Conservation (phyloP, 345 rosid species). For the Moricandia arvensis region DNA sequence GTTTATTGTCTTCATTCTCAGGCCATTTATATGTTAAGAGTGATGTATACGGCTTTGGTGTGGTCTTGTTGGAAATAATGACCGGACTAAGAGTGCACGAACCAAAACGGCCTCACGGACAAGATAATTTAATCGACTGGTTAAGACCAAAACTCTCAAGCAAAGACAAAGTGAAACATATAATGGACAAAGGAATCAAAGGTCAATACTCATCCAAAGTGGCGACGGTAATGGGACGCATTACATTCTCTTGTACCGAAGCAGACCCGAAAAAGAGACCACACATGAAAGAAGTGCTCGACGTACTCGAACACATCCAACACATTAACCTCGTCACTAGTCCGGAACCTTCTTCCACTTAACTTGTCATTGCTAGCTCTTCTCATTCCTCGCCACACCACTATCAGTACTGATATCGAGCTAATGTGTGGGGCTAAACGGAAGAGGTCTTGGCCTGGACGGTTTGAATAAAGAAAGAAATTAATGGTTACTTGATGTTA, state of each 20-base stretch:
- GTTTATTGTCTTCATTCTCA: slow-evolving; percentile 20
- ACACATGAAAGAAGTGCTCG: slow-evolving; percentile 57
- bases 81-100: slow-evolving; percentile 60
- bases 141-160: slow-evolving; percentile 45
- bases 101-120: slow-evolving; percentile 41
- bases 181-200: slow-evolving; percentile 64
- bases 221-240: slow-evolving; percentile 42
- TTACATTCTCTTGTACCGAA: slow-evolving; percentile 48
- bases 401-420: slow-evolving; percentile 15
- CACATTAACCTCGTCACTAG: slow-evolving; percentile 1
- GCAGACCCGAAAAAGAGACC: slow-evolving; percentile 63
- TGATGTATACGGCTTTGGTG: slow-evolving; percentile 76
- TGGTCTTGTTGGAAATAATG: slow-evolving; percentile 64
- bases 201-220: slow-evolving; percentile 49
- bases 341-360: neutral
- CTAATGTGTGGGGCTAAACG: neutral
- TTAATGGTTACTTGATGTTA: neutral
- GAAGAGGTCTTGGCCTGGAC: neutral
- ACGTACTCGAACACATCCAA: slow-evolving; percentile 24
- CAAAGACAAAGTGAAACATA: slow-evolving; percentile 46
- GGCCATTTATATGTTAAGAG: slow-evolving; percentile 80
- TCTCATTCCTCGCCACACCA: slow-evolving; percentile 9
- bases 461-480: too few relatives aligned
- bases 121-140: slow-evolving; percentile 58
- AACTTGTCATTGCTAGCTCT: neutral